Conservation (phyloP, 768 basidiomycete species). For the Termitomyces sp. region DNA sequence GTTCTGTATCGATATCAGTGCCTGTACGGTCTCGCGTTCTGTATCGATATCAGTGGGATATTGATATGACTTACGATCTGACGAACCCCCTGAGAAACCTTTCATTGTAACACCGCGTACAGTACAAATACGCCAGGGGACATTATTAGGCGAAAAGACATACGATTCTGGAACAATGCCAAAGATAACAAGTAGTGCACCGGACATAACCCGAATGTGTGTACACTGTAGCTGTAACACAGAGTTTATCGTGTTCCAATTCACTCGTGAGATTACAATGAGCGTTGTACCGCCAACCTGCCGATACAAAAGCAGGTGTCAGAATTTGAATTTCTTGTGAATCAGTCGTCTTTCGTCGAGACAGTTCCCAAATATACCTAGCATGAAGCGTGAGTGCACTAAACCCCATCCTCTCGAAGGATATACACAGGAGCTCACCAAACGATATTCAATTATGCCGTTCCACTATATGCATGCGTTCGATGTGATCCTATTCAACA, state of each 20-base stretch:
- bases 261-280: neutral
- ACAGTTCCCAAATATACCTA: neutral
- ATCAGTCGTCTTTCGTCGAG: neutral
- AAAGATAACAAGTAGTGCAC: neutral
- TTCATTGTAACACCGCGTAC: neutral
- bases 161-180: neutral
- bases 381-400: neutral
- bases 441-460: neutral
- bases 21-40: neutral
- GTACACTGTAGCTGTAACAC: neutral
- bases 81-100: neutral
- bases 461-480: conserved; percentile 4
- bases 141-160: neutral
- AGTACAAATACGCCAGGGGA: neutral
- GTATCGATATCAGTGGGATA: neutral
- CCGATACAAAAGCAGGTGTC: neutral
- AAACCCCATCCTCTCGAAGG: neutral
- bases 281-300: neutral
- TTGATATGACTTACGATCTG: neutral
- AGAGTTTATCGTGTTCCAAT: neutral
- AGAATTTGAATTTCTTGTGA: neutral
- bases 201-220: neutral
- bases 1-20: neutral
- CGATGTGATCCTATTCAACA: conserved; percentile 14
- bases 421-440: conserved; percentile 2